A percentile compares a stretch with the other conserved stretches of the same genome.
Evolutionary conservation across 73 alveolate genomes (phyloP).

Genomic region (Blepharisma japonicum): DNA sequence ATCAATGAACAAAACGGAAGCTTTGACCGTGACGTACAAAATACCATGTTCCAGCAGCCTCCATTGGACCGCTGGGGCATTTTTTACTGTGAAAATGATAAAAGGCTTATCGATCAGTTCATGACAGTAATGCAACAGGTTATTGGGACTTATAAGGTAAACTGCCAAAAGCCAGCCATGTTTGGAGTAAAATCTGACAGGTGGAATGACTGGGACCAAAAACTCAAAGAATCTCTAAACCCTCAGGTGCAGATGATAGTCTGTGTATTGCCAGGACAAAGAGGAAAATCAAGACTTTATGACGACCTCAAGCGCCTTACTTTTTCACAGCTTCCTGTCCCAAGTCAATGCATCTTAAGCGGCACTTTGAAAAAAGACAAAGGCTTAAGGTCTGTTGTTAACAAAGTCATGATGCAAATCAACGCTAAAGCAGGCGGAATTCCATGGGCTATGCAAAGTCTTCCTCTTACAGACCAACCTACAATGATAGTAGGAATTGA

Average conservation of each 20-base stretch:
- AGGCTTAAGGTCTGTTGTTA: slow-evolving; percentile 84
- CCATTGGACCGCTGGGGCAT: slow-evolving; percentile 63
- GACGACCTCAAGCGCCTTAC: slow-evolving; percentile 79
- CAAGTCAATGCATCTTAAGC: slow-evolving; percentile 83
- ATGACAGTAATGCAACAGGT: neutral
- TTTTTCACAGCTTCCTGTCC: slow-evolving; percentile 73
- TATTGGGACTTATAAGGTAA: slow-evolving; percentile 41
- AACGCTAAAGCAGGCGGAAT: slow-evolving; percentile 92
- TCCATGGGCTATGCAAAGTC: slow-evolving; percentile 92
- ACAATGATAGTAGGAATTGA: slow-evolving; percentile 86
- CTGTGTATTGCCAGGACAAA: slow-evolving; percentile 82
- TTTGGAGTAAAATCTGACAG: slow-evolving; percentile 44
- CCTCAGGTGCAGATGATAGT: slow-evolving; percentile 56
- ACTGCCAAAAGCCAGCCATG: slow-evolving; percentile 53
- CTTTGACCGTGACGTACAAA: slow-evolving; percentile 37
- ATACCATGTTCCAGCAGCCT: slow-evolving; percentile 58
- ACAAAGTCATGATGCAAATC: slow-evolving; percentile 87
- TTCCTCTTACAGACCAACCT: slow-evolving; percentile 78
- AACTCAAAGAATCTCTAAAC: slow-evolving; percentile 40
- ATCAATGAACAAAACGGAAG: slow-evolving; percentile 22
- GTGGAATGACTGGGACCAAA: slow-evolving; percentile 55
- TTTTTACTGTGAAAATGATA: slow-evolving; percentile 54
- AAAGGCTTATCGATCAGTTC: slow-evolving; percentile 32
- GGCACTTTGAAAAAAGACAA: slow-evolving; percentile 72
- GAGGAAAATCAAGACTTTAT: slow-evolving; percentile 77